Evolutionary conservation across 169 alveolate genomes (phyloP), one percentile per base, ranked within the genome.

Genomic region (Eimeria tenella): DNA sequence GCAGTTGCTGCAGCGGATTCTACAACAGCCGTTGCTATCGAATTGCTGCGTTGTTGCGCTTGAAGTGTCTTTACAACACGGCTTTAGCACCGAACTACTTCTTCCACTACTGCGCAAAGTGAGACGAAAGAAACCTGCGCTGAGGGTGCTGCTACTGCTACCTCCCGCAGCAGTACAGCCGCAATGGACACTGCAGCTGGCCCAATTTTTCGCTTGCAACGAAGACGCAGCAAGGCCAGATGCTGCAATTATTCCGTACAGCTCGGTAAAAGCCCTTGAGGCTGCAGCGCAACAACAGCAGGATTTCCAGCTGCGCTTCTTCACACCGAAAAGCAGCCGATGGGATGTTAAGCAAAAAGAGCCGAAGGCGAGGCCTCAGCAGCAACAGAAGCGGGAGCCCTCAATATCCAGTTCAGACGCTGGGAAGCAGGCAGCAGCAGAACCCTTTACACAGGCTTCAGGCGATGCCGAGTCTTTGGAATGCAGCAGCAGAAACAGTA

Each of bases 61-160:
- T 0, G 89, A 81, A 71, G 74, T 81, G 58, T 81, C 89, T 19
- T 11, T 81, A 17, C 89, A 23, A 25, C 89, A 81, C 89, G 60
- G 89, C 52, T 81, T 81, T 23, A 81, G 89, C 89, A 81, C 89
- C 74, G 89, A 81, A 42, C 31, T 81, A 23, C 89, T 81, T 56
- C 89, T 81, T 50, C 89, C 89, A 11, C 89, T 81, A 23, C 60
- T 81, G 74, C 89, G 60, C 6, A 81, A 56, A 58, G 89, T 81
- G 56, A 62, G 58, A 55, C 89, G 55, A 65, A 81, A 25, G 19
- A 81, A 71, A 53, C 89, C 89, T 53, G 23, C 89, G 15, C 55
- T 81, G 53, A 68, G 89, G 74, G 25, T 81, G 65, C 89, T 81
- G 56, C 58, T 81, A 0, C 31, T 81, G 23, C 25, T 81, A 15